These are phyloP conservation scores for Oryza meridionalis DNA, from an alignment of 176 grass and related monocot genomes.

Conservation along the genomic window DNA sequence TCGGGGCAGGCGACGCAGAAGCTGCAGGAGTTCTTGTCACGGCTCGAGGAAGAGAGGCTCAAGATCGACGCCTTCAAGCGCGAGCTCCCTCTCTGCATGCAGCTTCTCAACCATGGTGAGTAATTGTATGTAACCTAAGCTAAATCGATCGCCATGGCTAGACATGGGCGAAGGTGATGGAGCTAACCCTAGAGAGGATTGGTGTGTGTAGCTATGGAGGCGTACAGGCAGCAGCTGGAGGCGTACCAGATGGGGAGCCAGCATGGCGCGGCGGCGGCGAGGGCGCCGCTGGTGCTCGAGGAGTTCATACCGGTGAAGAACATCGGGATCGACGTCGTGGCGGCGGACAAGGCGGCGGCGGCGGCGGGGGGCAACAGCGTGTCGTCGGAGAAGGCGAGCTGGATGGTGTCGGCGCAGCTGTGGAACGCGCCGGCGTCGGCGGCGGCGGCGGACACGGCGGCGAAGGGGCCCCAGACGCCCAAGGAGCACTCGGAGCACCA, in stretches of 20 bases:
- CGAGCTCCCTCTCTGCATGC: constrained; percentile 97
- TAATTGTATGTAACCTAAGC: neutral
- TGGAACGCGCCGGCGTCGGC: constrained; percentile 60
- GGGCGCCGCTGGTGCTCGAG: constrained; percentile 69
- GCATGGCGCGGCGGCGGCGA: constrained; percentile 34
- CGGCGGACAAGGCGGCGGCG: constrained; percentile 32
- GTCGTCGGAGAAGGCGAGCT: constrained; percentile 84
- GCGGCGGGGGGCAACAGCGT: constrained; percentile 34
- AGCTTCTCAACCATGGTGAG: constrained; percentile 89
- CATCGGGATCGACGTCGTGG: constrained; percentile 57
- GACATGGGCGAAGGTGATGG: too few species aligned
- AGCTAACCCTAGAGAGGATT: neutral
- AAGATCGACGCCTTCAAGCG: constrained; percentile 99
- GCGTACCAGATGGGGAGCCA: constrained; percentile 62
- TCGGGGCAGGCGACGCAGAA: constrained; percentile 72
- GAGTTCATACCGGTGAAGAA: constrained; percentile 92
- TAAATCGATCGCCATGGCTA: neutral
- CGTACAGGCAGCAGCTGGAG: constrained; percentile 89
- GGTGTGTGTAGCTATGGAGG: constrained; percentile 62
- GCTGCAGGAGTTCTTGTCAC: constrained; percentile 75
- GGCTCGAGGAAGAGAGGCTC: constrained; percentile 86
- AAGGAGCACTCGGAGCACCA: constrained; percentile 60
- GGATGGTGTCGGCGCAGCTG: constrained; percentile 98
- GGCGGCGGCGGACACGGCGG: constrained; percentile 30
- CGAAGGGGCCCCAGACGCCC: constrained; percentile 55